Evolutionary conservation across 495 filamentous ascomycete species (phyloP), one percentile per base, ranked within the genome.

Genomic region (Hypoxylon subgilvum): DNA sequence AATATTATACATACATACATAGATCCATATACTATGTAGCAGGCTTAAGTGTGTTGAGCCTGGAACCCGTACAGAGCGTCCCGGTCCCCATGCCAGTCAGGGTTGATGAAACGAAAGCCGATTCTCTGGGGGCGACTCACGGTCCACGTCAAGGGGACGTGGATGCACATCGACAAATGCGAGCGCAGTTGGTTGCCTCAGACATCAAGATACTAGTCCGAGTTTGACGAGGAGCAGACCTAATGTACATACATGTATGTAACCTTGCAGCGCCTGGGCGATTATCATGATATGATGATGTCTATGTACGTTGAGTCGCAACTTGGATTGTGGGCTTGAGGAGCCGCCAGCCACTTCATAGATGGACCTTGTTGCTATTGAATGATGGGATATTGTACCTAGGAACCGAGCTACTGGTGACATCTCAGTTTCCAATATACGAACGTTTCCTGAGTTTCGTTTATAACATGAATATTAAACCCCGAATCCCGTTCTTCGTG

Each of bases 261-360:
- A 32, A 34, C 40, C 39, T 42, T 27, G 4, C 42, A 31, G 23
- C 21, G 21, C n/a, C 7, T 30, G 23, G 35, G 17, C 36, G 32
- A 43, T 12, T 18, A 51, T 61, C 40, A 46, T 48, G 51, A 46
- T 56, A 46, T 56, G 51, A 62, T 62, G 22, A 42, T 44, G 52
- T 35, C 40, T 28, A 38, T 19, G n/a, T 35, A 38, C 23, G n/a
- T 35, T 51, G 46, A 40, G 39, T 51, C 25, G 17, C 27, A 52
- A n/a, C 35, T 45, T 36, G n/a, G n/a, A n/a, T n/a, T n/a, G n/a
- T 27, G 23, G 23, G 23, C 8, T 27, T 8, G 23, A 27, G 23
- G 23, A 27, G 8, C n/a, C n/a, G n/a, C n/a, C n/a, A n/a, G n/a
- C n/a, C n/a, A n/a, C n/a, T n/a, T n/a, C n/a, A n/a, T n/a, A n/a